Evolutionary conservation across 306 rosid species (phyloP), one percentile per base, ranked within the genome.

Genomic region (Pterocarpus macrocarpus): DNA sequence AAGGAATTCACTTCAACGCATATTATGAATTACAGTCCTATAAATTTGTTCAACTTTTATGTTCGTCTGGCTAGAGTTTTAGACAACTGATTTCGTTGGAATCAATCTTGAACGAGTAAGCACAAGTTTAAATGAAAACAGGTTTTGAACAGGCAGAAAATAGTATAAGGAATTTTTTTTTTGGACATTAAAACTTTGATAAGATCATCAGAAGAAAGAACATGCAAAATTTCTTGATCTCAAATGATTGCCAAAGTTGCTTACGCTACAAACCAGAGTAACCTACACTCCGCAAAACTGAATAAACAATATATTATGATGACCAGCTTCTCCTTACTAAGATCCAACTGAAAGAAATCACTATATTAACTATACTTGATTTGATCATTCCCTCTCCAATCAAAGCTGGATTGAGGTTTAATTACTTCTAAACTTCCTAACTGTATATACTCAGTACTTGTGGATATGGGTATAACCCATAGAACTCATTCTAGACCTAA

Each of bases 381-480:
- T 68, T 58, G 71, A 58, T 44, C 67, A 78, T 55, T 32, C 82
- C 58, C 33, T 47, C 43, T 74, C 56, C 67, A 76, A 79, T 69
- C 44, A 73, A 12, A 69, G 64, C 49, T 77, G 77, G 80, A 80
- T 75, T 75, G 45, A 69, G 82, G 69, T 84, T 87, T 82, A 83
- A 85, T 75, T 79, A 80, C 70, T 76, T 65, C 84, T 79, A 85
- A 67, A 71, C 61, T 64, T 78, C 84, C 85, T 79, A 79, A 67
- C 69, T 71, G 74, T 79, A 82, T 85, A 76, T 50, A 79, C 84
- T 91, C 79, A 90, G 44, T 86, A 87, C 58, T 78, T 89, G 68
- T 77, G 64, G 81, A 71, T 47, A 78, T 77, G 64, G 81, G 74
- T 47, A 78, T 91, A 87, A 66, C 92, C 91, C 85, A 69, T 68